Base-by-base conservation (phyloP, 2,329 filamentous ascomycete species). In the Pestalotiopsis sp. region DNA sequence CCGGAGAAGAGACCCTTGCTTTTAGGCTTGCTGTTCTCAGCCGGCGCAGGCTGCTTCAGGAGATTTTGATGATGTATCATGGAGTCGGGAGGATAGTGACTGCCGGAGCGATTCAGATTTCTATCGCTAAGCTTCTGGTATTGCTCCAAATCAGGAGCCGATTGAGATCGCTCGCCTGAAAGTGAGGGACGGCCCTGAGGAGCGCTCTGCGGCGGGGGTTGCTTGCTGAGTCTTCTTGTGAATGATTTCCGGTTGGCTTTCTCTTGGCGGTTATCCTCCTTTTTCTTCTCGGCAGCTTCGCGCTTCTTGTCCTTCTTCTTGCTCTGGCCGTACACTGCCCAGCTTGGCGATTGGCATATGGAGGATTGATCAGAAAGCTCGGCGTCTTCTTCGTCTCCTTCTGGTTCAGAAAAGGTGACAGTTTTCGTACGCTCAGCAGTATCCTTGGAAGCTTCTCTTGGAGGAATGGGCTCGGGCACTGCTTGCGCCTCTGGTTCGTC, bases 341-440 rank as follows among this genome's bases (percentile, higher is more conserved):
- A 90, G 67, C 84, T 89, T 1, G 89, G 89, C 1, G 89, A 90
- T 67, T 89, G 86, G 70, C 89, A 91, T 67, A 90, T 87, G 0
- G 83, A 85, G 3, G 83, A 84, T 62, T 83, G 78, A 63, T 83
- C 83, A 3, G 82, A 84, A 70, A 78, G 76, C n/a, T 73, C 68
- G 31, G 78, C 76, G 12, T 78, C 75, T 52, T 77, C 77, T 69
- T 78, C 75, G 57, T 77, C 77, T 20, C 67, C 76, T 70, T 78
- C 75, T 6, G 78, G 77, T 38, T 78, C 76, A 25, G 80, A 74
- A 65, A 83, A 82, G 25, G 81, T 81, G 45, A 83, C 82, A 20
- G 80, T 80, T 74, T 83, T 84, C 25, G 78, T 75, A 14, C 75
- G 75, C 12, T 75, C 73, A 20, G 49, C 39, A 23, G 59, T 36